Base-by-base conservation (phyloP, 208 protist genomes). In the Balamuthia mandrillaris region DNA sequence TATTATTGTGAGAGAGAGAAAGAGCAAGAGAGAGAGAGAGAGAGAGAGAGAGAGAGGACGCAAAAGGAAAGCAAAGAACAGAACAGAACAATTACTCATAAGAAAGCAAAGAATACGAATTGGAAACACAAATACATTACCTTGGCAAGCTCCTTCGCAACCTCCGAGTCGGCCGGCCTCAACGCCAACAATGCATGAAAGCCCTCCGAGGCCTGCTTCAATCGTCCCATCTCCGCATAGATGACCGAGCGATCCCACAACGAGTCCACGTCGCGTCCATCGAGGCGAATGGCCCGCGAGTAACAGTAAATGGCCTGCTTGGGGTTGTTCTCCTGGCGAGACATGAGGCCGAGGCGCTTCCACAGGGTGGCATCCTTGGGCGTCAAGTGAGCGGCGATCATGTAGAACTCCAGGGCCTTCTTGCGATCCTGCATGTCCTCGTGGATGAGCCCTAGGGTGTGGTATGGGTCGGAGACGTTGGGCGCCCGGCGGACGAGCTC, bases 371-470 rank as follows among this genome's bases (percentile, higher is more conserved):
- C 37, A 63, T 89, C 84, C 35, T 52, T 74, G 35, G 84, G 74
- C 1, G 84, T 42, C 16, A 89, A 51, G 56, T 85, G 72, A 51
- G 84, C 87, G 37, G 84, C 87, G 54, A 89, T 89, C 33, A 89
- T 61, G 41, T 58, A 89, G 60, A 85, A 87, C 27, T 89, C 87
- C 3, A 88, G 39, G 12, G 87, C 82, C 33, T 88, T 89, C 41
- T 87, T 81, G 33, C 33, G 35, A 24, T 88, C 54, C 35, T 41
- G 42, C 44, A 89, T 65, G 47, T 90, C 56, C 66, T 89, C 87
- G 44, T 89, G 88, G 42, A 89, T 88, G 21, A 88, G 51, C 0
- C 84, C 87, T n/a, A 89, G 60, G 24, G 84, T 89, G 65, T 86
- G 63, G 31, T 89, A 89, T 2, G 87, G 84, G 74, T 89, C 87